Conservation (phyloP, 129 eudicot species). For the Chrysanthemum makinoi region DNA sequence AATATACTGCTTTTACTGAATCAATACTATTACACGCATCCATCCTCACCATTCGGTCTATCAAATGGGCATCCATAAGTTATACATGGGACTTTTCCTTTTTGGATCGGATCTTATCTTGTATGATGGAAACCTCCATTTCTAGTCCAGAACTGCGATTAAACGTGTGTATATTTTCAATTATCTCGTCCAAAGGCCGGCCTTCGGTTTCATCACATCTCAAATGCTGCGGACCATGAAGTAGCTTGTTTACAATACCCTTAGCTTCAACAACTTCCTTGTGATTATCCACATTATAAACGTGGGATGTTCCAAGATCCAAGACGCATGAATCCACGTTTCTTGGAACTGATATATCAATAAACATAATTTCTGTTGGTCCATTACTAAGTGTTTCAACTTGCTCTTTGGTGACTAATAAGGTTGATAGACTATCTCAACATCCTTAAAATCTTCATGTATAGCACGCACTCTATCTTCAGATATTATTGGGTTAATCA, state of each 20-base stretch:
- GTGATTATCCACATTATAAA: conserved; percentile 79
- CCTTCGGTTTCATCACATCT: conserved; percentile 67
- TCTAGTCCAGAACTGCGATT: conserved; percentile 72
- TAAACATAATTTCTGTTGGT: conserved; percentile 44
- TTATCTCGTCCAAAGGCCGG: conserved; percentile 51
- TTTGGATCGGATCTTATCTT: conserved; percentile 22
- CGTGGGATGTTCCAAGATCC: conserved; percentile 40
- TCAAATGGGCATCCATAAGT: background rate
- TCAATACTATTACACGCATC: background rate
- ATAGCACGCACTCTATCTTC: too few species aligned
- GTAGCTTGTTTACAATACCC: conserved; percentile 79
- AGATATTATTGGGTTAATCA: too few species aligned
- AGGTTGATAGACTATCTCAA: conserved; percentile 61
- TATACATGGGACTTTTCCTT: conserved; percentile 49
- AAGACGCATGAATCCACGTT: conserved; percentile 68
- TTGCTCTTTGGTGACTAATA: conserved; percentile 54
- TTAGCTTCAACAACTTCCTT: conserved; percentile 66
- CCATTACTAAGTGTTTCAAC: conserved; percentile 33
- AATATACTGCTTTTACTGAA: too few species aligned
- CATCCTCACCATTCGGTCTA: background rate
- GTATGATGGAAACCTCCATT: background rate
- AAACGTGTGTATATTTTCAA: conserved; percentile 79
- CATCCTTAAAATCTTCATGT: too few species aligned
- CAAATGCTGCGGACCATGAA: conserved; percentile 93
- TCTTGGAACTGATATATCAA: conserved; percentile 82